These are phyloP conservation scores for Pythium aristosporum DNA, from an alignment of 352 stramenopile species.

Conservation along the genomic window DNA sequence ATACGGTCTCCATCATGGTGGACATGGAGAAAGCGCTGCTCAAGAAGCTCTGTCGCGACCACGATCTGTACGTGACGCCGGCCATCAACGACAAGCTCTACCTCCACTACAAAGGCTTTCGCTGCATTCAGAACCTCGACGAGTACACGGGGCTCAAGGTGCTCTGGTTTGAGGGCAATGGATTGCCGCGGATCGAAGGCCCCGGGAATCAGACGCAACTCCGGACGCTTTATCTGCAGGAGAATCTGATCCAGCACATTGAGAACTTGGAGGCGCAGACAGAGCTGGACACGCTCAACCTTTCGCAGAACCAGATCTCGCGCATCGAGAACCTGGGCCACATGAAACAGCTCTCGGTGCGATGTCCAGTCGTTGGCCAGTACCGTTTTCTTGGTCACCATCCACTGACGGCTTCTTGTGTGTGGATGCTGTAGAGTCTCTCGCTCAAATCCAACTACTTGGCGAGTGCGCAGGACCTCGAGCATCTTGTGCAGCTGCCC, in stretches of 20 bases:
- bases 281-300: slow-evolving; percentile 74
- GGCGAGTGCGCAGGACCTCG: slow-evolving; percentile 52
- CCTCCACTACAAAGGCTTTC: slow-evolving; percentile 96
- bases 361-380: not conserved
- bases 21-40: slow-evolving; percentile 89
- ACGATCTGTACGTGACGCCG: slow-evolving; percentile 91
- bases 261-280: slow-evolving; percentile 66
- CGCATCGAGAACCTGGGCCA: slow-evolving; percentile 75
- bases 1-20: slow-evolving; percentile 37
- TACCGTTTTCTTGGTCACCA: not conserved
- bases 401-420: too few relatives aligned
- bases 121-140: slow-evolving; percentile 92
- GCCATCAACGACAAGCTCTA: slow-evolving; percentile 96
- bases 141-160: slow-evolving; percentile 94
- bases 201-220: slow-evolving; percentile 87
- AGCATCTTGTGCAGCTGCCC: slow-evolving; percentile 61
- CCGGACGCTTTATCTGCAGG: slow-evolving; percentile 92
- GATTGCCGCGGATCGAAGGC: slow-evolving; percentile 87
- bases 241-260: slow-evolving; percentile 95
- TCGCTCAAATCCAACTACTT: slow-evolving; percentile 81
- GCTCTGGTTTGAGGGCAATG: slow-evolving; percentile 95
- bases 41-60: slow-evolving; percentile 89
- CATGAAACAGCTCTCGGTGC: slow-evolving; percentile 65
- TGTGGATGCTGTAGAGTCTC: slow-evolving; percentile 35
- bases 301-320: slow-evolving; percentile 81